Conservation (phyloP, 768 basidiomycete species). For the Naganishia onofrii region DNA sequence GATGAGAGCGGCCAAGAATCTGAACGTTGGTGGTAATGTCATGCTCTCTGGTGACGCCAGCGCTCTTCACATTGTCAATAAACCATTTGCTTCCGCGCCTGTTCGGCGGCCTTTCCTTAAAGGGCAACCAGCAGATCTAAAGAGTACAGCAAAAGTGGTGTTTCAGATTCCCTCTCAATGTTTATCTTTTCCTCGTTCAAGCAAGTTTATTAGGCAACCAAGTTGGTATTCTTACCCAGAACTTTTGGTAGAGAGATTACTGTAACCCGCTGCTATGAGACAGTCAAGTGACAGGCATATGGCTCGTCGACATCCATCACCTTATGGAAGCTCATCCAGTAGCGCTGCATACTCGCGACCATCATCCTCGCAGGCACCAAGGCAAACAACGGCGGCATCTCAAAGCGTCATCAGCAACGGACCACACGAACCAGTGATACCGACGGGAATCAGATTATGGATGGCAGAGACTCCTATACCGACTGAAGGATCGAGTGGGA, state of each 20-base stretch:
- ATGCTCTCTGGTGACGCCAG: slow-evolving; percentile 9
- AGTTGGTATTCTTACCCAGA: too few species aligned
- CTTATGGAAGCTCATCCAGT: not conserved
- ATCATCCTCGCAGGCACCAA: not conserved
- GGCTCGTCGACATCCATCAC: not conserved
- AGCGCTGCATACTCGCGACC: not conserved
- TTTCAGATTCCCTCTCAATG: not conserved
- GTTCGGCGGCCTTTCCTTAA: not conserved
- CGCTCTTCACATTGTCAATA: not conserved
- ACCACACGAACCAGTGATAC: not conserved
- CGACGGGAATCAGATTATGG: not conserved
- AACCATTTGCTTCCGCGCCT: not conserved
- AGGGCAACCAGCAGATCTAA: not conserved
- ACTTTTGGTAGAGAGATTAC: too few species aligned
- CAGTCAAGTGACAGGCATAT: not conserved
- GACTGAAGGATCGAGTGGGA: not conserved
- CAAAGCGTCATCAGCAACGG: not conserved
- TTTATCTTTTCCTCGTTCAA: not conserved
- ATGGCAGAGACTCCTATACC: not conserved
- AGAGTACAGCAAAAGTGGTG: slow-evolving; percentile 3
- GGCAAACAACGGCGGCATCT: not conserved
- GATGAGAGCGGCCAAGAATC: too few species aligned
- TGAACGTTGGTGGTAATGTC: not conserved
- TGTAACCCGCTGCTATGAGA: not conserved
- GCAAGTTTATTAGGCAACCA: too few species aligned